A percentile compares a stretch with the other conserved stretches of the same genome.
These are phyloP conservation scores for Plasmodium coatneyi DNA, from an alignment of 169 alveolate genomes.

Conservation along the genomic window DNA sequence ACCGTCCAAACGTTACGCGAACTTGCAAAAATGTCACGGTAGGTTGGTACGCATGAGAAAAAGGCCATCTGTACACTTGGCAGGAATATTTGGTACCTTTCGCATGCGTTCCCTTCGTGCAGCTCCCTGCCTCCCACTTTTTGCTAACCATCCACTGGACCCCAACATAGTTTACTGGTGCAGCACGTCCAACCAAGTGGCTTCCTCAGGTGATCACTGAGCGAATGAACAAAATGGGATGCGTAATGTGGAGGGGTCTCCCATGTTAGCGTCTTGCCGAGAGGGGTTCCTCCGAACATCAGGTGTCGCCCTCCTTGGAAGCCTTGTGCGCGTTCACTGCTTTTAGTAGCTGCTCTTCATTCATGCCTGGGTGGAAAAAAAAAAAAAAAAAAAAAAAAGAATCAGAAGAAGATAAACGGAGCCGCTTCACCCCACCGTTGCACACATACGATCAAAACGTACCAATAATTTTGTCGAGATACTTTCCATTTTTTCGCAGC, in stretches of 20 bases:
- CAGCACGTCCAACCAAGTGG: neutral
- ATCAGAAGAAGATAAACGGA: neutral
- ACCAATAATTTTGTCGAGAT: constrained; percentile 62
- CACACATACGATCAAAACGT: neutral
- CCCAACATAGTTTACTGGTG: neutral
- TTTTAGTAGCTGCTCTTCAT: constrained; percentile 14
- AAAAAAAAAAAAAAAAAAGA: neutral
- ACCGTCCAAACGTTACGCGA: neutral
- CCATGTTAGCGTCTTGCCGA: neutral
- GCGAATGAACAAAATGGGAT: neutral
- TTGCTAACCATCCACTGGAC: neutral
- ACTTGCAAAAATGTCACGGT: neutral
- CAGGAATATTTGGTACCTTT: neutral
- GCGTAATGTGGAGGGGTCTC: neutral
- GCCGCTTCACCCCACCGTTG: neutral
- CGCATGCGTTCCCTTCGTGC: neutral
- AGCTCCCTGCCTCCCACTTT: neutral
- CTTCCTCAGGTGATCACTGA: neutral
- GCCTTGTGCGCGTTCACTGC: neutral
- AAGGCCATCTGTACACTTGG: neutral
- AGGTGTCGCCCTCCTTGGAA: constrained; percentile 2
- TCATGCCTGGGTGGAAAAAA: constrained; percentile 22
- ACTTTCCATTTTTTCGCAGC: constrained; percentile 58
- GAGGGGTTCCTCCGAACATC: neutral
- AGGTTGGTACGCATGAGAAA: neutral